Evolutionary conservation across 2,329 filamentous ascomycete species (phyloP).

Genomic region (Phaeomoniella chlamydospora): DNA sequence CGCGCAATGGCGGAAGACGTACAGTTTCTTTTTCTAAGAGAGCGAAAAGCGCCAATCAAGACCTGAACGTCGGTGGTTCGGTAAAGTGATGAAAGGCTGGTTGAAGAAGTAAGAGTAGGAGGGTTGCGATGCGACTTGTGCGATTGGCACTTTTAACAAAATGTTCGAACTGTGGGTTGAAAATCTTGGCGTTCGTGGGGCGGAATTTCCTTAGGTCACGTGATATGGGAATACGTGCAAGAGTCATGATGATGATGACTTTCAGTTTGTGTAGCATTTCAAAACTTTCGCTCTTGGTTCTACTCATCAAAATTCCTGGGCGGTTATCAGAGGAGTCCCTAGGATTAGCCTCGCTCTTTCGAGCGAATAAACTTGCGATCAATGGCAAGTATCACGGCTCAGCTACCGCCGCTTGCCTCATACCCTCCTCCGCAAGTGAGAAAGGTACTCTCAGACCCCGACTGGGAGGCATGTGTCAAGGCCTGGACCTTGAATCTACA

Average conservation of each 20-base stretch:
- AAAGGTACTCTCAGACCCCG: slow-evolving; percentile 47
- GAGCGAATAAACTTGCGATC: no score
- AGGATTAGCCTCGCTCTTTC: no score
- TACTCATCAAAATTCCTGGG: no score
- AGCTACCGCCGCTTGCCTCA: slow-evolving; percentile 58
- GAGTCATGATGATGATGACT: no score
- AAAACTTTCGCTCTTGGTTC: no score
- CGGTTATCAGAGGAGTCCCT: no score
- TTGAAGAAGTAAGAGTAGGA: no score
- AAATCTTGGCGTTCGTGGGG: neutral
- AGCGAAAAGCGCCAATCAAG: slow-evolving; percentile 49
- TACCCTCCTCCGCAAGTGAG: slow-evolving; percentile 59
- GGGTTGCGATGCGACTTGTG: neutral
- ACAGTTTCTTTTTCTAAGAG: slow-evolving; percentile 3
- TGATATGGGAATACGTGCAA: no score
- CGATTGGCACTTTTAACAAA: no score
- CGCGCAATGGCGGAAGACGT: slow-evolving; percentile 3
- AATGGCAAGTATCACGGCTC: slow-evolving; percentile 16
- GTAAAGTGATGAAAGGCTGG: slow-evolving; percentile 63
- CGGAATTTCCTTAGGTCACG: neutral
- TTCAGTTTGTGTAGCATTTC: no score
- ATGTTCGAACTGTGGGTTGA: no score
- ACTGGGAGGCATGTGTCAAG: slow-evolving; percentile 66
- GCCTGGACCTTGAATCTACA: slow-evolving; percentile 60
- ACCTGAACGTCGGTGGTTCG: slow-evolving; percentile 64